Percentiles rank a stretch among this genome's conserved stretches.
Conservation (phyloP, 768 basidiomycete species). For the Podaxis sp. region DNA sequence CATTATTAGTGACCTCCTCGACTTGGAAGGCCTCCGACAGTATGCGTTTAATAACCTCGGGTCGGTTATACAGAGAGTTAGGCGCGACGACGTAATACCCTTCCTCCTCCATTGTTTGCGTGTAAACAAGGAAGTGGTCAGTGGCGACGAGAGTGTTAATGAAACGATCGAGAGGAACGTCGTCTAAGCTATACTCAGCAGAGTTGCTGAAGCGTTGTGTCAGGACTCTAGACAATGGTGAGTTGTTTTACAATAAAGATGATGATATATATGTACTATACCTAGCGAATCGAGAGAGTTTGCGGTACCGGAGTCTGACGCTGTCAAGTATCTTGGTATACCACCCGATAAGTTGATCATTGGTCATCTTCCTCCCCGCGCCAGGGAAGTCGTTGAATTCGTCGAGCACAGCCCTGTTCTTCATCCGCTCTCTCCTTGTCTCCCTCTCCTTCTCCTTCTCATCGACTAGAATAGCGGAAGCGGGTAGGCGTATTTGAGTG, state of each 20-base stretch:
- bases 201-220: slow-evolving; percentile 92
- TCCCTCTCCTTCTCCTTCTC: slow-evolving; percentile 16
- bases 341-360: slow-evolving; percentile 84
- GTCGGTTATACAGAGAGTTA: slow-evolving; percentile 68
- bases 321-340: slow-evolving; percentile 92
- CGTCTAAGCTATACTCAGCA: slow-evolving; percentile 83
- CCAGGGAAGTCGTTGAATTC: slow-evolving; percentile 26
- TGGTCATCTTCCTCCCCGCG: slow-evolving; percentile 58
- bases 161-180: slow-evolving; percentile 72
- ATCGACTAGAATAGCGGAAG: slow-evolving; percentile 34
- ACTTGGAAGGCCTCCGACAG: slow-evolving; percentile 85
- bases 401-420: slow-evolving; percentile 11
- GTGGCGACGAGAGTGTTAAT: slow-evolving; percentile 76
- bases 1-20: slow-evolving; percentile 57
- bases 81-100: slow-evolving; percentile 91
- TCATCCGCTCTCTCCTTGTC: slow-evolving; percentile 12
- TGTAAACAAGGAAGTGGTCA: slow-evolving; percentile 94
- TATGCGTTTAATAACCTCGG: slow-evolving; percentile 75
- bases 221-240: slow-evolving; percentile 44
- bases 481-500: slow-evolving; percentile 81
- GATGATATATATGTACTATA: slow-evolving; percentile 27
- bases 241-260: slow-evolving; percentile 12
- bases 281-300: slow-evolving; percentile 92
- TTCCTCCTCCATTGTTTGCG: slow-evolving; percentile 81
- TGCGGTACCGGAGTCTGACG: slow-evolving; percentile 87